A percentile compares a stretch with the other conserved stretches of the same genome.
Conservation (phyloP, 192 early-diverging fungal genomes). For the Dimargaris xerosporica region DNA sequence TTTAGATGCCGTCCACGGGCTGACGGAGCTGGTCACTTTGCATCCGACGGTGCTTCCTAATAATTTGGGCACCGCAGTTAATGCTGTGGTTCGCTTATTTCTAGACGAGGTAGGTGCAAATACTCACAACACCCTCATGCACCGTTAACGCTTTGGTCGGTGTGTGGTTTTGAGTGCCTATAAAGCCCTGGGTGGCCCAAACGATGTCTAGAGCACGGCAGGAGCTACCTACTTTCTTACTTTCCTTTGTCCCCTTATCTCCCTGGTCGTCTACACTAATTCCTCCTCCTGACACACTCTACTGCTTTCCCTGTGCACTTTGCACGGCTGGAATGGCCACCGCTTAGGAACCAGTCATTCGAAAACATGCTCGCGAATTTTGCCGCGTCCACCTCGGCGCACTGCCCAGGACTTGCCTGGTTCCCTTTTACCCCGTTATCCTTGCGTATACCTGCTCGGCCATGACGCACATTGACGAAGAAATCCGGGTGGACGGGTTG, state of each 20-base stretch:
- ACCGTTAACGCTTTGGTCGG: too few species aligned
- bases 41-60: conserved; percentile 21
- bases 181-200: too few species aligned
- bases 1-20: conserved; percentile 30
- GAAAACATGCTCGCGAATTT: conserved; percentile 30
- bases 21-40: conserved; percentile 25
- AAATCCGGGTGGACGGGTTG: conserved; percentile 66
- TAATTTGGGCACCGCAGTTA: conserved; percentile 30
- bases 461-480: conserved; percentile 80
- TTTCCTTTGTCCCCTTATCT: too few species aligned
- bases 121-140: too few species aligned
- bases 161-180: too few species aligned
- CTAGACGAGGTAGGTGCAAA: conserved; percentile 22
- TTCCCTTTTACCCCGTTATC: conserved; percentile 63
- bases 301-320: too few species aligned
- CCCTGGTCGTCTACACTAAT: too few species aligned
- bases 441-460: conserved; percentile 70
- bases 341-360: conserved; percentile 23
- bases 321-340: too few species aligned
- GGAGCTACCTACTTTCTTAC: too few species aligned
- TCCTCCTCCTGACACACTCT: too few species aligned
- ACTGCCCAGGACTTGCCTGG: conserved; percentile 27
- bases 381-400: conserved; percentile 21
- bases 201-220: too few species aligned
- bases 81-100: conserved; percentile 24